Conservation (phyloP, 352 stramenopile genomes). For the Phytophthora ohioensis region DNA sequence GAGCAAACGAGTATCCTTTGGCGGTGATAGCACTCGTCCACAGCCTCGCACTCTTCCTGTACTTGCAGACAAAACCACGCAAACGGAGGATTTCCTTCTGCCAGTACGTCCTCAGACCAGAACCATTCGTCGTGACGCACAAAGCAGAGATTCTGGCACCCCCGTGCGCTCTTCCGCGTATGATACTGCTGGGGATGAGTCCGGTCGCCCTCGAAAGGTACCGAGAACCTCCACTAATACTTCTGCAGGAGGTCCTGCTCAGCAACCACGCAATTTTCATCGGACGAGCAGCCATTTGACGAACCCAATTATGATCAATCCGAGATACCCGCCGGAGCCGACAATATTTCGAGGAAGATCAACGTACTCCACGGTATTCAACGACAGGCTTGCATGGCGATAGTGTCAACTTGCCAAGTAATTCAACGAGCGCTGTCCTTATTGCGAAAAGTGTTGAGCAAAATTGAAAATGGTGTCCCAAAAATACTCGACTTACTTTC, state of each 20-base stretch:
- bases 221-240: conserved; percentile 8
- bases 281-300: conserved; percentile 30
- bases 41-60: conserved; percentile 38
- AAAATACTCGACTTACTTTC: conserved; percentile 23
- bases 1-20: conserved; percentile 41
- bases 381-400: conserved; percentile 38
- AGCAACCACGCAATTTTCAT: conserved; percentile 22
- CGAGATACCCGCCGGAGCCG: conserved; percentile 55
- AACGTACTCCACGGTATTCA: conserved; percentile 50
- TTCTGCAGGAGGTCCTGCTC: neutral
- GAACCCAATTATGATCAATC: conserved; percentile 65
- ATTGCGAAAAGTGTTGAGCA: conserved; percentile 8
- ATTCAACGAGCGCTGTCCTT: neutral
- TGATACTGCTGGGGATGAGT: conserved; percentile 10
- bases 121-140: neutral
- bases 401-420: conserved; percentile 22
- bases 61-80: conserved; percentile 47
- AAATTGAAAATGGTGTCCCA: conserved; percentile 15
- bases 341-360: conserved; percentile 50
- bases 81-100: conserved; percentile 38
- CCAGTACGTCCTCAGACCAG: neutral
- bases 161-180: conserved; percentile 12
- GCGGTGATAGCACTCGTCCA: conserved; percentile 7
- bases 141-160: neutral
- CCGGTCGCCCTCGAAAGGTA: conserved; percentile 32